Conservation (phyloP, 768 basidiomycete species). For the Lentinula aciculospora region DNA sequence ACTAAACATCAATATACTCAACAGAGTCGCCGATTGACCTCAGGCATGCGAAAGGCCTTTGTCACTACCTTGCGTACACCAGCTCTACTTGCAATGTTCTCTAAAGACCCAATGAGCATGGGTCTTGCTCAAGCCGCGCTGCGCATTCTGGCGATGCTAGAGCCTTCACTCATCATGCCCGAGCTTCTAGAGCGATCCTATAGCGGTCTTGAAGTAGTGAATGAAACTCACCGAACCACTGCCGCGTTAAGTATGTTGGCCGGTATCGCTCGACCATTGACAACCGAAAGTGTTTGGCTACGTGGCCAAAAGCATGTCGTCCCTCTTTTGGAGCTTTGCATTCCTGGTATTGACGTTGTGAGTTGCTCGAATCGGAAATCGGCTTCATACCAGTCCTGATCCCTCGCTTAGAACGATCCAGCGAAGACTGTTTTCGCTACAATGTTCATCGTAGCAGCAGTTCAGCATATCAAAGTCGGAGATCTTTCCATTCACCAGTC, state of each 20-base stretch:
- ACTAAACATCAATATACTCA: background rate
- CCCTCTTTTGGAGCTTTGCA: conserved; percentile 79
- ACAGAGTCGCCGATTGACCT: conserved; percentile 74
- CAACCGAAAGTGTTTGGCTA: conserved; percentile 74
- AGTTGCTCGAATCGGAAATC: conserved; percentile 16
- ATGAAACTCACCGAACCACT: conserved; percentile 93
- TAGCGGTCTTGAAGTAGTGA: conserved; percentile 85
- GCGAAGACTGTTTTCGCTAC: conserved; percentile 75
- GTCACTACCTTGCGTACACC: conserved; percentile 80
- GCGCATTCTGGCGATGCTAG: conserved; percentile 70
- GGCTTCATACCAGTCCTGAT: background rate
- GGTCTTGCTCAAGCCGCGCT: conserved; percentile 78
- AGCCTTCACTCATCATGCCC: conserved; percentile 85
- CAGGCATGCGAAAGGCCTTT: conserved; percentile 74
- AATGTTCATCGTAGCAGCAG: conserved; percentile 67
- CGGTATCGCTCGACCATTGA: conserved; percentile 68
- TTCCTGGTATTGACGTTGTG: conserved; percentile 90
- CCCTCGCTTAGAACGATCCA: conserved; percentile 59
- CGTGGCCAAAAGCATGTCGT: conserved; percentile 86
- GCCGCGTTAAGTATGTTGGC: conserved; percentile 84
- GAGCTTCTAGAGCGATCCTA: conserved; percentile 89
- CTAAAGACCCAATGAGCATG: conserved; percentile 77
- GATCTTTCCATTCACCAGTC: conserved; percentile 64
- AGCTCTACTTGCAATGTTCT: conserved; percentile 86
- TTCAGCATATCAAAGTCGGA: conserved; percentile 74